A percentile compares a stretch with the other conserved stretches of the same genome.
These are phyloP conservation scores for Apostasia ramifera DNA, from an alignment of 106 monocot species.

Conservation along the genomic window DNA sequence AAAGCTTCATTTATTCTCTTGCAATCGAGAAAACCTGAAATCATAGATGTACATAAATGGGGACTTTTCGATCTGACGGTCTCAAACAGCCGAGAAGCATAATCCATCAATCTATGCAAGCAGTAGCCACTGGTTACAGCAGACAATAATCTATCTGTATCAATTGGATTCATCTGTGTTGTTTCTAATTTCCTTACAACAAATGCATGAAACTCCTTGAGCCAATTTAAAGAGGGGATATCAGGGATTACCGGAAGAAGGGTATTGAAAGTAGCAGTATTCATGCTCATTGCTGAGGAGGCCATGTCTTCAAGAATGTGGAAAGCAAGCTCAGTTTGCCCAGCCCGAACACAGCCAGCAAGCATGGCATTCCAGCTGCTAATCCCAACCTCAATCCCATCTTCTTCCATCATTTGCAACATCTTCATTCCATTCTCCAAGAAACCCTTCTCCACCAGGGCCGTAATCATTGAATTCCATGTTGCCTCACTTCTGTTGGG, in stretches of 20 bases:
- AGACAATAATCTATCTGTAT: conserved; percentile 34
- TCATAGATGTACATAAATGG: conserved; percentile 48
- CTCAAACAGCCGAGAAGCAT: conserved; percentile 34
- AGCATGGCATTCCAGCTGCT: conserved; percentile 71
- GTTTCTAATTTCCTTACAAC: conserved; percentile 24
- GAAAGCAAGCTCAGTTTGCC: conserved; percentile 26
- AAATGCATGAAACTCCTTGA: conserved; percentile 58
- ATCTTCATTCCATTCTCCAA: conserved; percentile 29
- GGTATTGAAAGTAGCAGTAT: conserved; percentile 49
- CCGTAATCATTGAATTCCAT: conserved; percentile 46
- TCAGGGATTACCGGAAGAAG: conserved; percentile 37
- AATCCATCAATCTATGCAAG: conserved; percentile 20
- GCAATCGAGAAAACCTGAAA: conserved; percentile 43
- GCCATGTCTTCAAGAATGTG: conserved; percentile 33
- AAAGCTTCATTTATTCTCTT: conserved; percentile 29
- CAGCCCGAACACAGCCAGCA: conserved; percentile 41
- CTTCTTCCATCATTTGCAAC: conserved; percentile 24
- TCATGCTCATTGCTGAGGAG: conserved; percentile 11
- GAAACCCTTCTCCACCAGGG: conserved; percentile 28
- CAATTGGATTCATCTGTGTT: conserved; percentile 15
- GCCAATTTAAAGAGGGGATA: conserved; percentile 2
- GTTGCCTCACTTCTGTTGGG: conserved; percentile 25
- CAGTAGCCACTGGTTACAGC: conserved; percentile 39
- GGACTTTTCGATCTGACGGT: conserved; percentile 19
- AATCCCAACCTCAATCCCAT: conserved; percentile 9